Conservation (phyloP, 202 grass and related monocot species). For the Musa balbisiana region DNA sequence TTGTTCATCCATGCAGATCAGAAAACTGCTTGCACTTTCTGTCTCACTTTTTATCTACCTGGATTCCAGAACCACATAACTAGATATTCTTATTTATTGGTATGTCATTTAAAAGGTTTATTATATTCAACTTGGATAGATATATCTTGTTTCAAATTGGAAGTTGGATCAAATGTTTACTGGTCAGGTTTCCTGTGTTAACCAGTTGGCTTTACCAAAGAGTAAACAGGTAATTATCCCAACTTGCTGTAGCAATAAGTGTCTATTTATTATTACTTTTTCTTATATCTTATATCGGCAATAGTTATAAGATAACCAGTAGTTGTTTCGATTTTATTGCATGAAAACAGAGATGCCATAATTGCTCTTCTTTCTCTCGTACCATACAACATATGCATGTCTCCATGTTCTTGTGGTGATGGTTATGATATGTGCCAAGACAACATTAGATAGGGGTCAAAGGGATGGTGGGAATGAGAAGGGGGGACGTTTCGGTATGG, state of each 20-base stretch:
- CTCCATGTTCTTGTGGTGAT: too few species aligned
- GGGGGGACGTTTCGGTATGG: not conserved
- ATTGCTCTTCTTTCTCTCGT: too few species aligned
- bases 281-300: too few species aligned
- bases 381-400: too few species aligned
- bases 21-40: not conserved
- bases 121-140: not conserved
- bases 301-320: too few species aligned
- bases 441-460: too few species aligned
- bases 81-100: not conserved
- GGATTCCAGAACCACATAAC: not conserved
- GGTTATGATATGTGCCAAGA: too few species aligned
- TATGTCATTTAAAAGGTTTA: not conserved
- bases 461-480: not conserved
- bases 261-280: too few species aligned
- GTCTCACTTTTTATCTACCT: not conserved
- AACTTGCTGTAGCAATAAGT: not conserved
- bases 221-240: not conserved
- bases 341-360: too few species aligned
- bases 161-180: not conserved
- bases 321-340: too few species aligned
- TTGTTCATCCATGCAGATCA: not conserved
- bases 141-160: not conserved
- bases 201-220: not conserved
- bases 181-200: too few species aligned